Conservation (phyloP, 1,139 yeast species). For the Meyerozyma smithsonii region DNA sequence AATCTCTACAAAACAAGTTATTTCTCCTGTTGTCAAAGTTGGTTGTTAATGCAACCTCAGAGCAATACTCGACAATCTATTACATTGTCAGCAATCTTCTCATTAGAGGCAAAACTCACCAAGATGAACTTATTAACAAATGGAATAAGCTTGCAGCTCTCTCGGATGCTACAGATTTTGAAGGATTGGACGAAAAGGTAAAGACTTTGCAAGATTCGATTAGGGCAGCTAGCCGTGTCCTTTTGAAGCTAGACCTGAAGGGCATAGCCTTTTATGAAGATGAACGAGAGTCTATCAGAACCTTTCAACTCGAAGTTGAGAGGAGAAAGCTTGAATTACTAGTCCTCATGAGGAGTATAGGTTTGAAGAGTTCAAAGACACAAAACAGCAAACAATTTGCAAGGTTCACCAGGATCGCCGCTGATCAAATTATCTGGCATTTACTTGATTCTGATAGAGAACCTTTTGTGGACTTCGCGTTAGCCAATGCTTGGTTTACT, state of each 20-base stretch:
- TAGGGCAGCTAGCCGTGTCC: constrained; percentile 36
- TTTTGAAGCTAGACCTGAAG: constrained; percentile 38
- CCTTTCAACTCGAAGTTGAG: constrained; percentile 54
- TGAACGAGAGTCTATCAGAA: constrained; percentile 27
- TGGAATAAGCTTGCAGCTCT: constrained; percentile 64
- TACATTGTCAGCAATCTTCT: constrained; percentile 62
- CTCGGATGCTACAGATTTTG: constrained; percentile 61
- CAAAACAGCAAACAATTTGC: constrained; percentile 25
- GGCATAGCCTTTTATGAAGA: constrained; percentile 18
- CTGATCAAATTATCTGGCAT: constrained; percentile 70
- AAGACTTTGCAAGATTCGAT: constrained; percentile 53
- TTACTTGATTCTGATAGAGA: constrained; percentile 48
- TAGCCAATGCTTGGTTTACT: constrained; percentile 59
- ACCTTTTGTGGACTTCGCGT: constrained; percentile 70
- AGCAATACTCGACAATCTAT: constrained; percentile 65
- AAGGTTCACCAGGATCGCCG: constrained; percentile 34
- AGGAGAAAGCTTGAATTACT: constrained; percentile 54
- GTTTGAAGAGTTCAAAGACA: constrained; percentile 40
- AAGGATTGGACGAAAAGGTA: constrained; percentile 50
- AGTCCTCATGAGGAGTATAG: constrained; percentile 64
- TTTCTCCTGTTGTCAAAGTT: constrained; percentile 64
- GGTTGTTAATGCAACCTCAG: constrained; percentile 66
- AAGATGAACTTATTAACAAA: constrained; percentile 52
- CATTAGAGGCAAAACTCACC: constrained; percentile 60
- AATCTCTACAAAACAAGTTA: constrained; percentile 25